Conservation (phyloP, 192 early-diverging fungal genomes). For the Neocallimastix lanati region DNA sequence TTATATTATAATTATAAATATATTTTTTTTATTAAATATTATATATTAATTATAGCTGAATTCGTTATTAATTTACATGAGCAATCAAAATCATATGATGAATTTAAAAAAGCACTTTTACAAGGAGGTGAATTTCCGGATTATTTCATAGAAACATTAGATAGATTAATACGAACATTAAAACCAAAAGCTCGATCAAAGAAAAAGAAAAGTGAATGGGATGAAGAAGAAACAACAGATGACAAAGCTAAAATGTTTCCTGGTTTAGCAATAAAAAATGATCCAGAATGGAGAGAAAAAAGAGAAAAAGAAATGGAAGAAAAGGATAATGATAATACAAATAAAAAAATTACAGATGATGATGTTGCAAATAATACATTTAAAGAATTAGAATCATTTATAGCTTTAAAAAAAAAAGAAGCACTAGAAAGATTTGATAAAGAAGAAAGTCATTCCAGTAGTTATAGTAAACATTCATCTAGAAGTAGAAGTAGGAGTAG, state of each 20-base stretch:
- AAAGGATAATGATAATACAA: constrained; percentile 16
- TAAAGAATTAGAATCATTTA: constrained; percentile 34
- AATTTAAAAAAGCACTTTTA: constrained; percentile 49
- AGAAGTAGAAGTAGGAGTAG: constrained; percentile 7
- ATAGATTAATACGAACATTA: constrained; percentile 77
- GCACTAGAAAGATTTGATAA: constrained; percentile 1
- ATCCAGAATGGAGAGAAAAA: constrained; percentile 14
- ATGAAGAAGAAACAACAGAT: constrained; percentile 9
- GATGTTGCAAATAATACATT: not conserved
- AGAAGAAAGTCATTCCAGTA: not conserved
- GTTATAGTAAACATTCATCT: not conserved
- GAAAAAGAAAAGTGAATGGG: not conserved
- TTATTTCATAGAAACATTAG: constrained; percentile 59
- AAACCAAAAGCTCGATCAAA: constrained; percentile 18
- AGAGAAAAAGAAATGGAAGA: constrained; percentile 21
- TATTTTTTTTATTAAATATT: too few species aligned
- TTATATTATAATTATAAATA: too few species aligned
- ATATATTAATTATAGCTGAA: constrained; percentile 39
- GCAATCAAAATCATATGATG: constrained; percentile 30
- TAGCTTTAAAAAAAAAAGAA: constrained; percentile 15
- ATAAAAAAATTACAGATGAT: not conserved
- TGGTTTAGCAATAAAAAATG: constrained; percentile 40
- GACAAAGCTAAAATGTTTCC: constrained; percentile 54
- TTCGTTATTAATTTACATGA: constrained; percentile 77
- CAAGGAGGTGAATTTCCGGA: constrained; percentile 64